phyloP scores from a whole-genome alignment of 148 eudicot species.

The Nyssa sinensis region DNA sequence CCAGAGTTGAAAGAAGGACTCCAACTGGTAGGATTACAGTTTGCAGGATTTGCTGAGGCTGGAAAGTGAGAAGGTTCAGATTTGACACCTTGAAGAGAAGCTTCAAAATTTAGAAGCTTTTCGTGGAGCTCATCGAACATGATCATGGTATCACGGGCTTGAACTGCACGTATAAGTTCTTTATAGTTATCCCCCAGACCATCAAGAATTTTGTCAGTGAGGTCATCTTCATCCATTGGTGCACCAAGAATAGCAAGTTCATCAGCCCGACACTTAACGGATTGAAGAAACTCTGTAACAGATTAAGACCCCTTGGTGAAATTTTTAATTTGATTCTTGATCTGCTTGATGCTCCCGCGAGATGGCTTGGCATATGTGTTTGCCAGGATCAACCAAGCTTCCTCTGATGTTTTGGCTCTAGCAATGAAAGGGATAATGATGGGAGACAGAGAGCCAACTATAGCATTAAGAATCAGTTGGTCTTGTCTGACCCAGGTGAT shows the following conservation, averaged over 20 bases:
- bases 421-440: neutral
- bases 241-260: no score
- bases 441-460: no score
- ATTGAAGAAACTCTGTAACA: neutral
- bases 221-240: constrained; percentile 1
- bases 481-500: no score
- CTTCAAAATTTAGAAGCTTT: neutral
- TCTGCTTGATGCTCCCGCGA: neutral
- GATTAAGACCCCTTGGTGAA: neutral
- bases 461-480: no score
- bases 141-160: neutral
- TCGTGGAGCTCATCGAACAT: constrained; percentile 7
- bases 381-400: neutral
- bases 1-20: neutral
- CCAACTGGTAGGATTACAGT: neutral
- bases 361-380: constrained; percentile 4
- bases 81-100: neutral
- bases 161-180: neutral
- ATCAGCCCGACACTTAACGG: neutral
- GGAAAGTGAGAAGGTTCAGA: neutral
- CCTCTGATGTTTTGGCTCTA: neutral
- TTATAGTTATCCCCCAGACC: no score
- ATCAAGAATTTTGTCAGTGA: constrained; percentile 2
- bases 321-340: neutral
- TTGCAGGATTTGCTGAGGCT: neutral